Base-by-base conservation (phyloP, 208 protist species). In the Crithidia thermophila region DNA sequence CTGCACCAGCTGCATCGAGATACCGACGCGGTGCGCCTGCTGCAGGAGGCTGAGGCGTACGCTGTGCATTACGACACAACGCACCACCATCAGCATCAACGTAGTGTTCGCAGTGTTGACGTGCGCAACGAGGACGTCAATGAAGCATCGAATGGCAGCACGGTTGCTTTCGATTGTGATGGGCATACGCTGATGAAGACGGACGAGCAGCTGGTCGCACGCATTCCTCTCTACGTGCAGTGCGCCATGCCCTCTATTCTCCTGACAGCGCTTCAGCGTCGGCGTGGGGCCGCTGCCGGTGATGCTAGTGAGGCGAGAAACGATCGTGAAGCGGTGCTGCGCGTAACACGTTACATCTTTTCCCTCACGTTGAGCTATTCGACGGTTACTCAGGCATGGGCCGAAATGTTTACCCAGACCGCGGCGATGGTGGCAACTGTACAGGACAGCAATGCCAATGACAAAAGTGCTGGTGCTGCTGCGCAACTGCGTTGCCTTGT, bases 171-270 rank as follows among this genome's bases (percentile, higher is more conserved):
- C n/a, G n/a, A n/a, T 39, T 39, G 34, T 39, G 34, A 11, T 14
- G 34, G 34, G 9, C 34, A 39, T 11, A 39, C 46, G 46, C 28
- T 75, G 43, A 42, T 28, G 20, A 52, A 39, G 9, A 68, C 60
- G 2, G 68, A 75, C 34, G 45, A 36, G 14, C 68, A 68, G 36
- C 43, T 75, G 16, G 20, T 39, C 2, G 34, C 56, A 2, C 7
- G 30, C 30, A 14, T 75, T 18, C 68, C 68, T 8, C 51, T 55
- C 30, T 75, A 55, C 30, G 60, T 75, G n/a, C 68, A 68, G 27
- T 64, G 68, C 21, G 45, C 55, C 60, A 64, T 60, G 21, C 68
- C 68, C 40, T 34, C 28, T 16, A 59, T 68, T 23, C n/a, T 75
- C 28, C 20, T 42, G 9, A 13, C 49, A 0, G 58, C 67, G 27